phyloP scores from a whole-genome alignment of 140 eudicot species.

The Bidens hawaiensis region DNA sequence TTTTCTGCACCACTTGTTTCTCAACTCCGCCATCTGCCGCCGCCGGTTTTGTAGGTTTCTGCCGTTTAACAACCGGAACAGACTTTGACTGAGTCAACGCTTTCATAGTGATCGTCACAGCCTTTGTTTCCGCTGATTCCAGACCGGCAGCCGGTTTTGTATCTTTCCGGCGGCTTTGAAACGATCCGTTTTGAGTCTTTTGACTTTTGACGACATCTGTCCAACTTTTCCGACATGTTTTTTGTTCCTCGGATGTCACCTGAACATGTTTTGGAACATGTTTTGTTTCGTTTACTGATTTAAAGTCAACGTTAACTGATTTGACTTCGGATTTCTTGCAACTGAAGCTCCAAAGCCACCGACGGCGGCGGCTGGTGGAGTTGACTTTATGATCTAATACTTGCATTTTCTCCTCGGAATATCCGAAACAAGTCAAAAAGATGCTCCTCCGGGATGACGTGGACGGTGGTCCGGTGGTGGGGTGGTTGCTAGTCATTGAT shows the following conservation, averaged over 20 bases:
- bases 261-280: background rate
- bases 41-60: background rate
- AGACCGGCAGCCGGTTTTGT: background rate
- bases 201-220: background rate
- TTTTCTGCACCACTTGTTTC: background rate
- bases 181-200: too few relatives aligned
- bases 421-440: slow-evolving; percentile 35
- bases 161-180: slow-evolving; percentile 18
- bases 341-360: slow-evolving; percentile 18
- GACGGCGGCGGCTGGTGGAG: slow-evolving; percentile 1
- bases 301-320: slow-evolving; percentile 9
- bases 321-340: slow-evolving; percentile 12
- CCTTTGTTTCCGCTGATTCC: background rate
- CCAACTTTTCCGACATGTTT: slow-evolving; percentile 11
- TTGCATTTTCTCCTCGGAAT: slow-evolving; percentile 7
- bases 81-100: slow-evolving; percentile 11
- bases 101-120: background rate
- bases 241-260: background rate
- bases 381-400: slow-evolving; percentile 10
- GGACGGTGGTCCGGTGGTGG: slow-evolving; percentile 11
- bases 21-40: too few relatives aligned
- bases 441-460: slow-evolving; percentile 10
- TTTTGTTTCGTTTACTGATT: background rate
- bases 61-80: background rate
- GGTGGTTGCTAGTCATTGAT: slow-evolving; percentile 12